These are phyloP conservation scores for Ganoderma sinense DNA, from an alignment of 1,284 basidiomycete species.

Conservation along the genomic window DNA sequence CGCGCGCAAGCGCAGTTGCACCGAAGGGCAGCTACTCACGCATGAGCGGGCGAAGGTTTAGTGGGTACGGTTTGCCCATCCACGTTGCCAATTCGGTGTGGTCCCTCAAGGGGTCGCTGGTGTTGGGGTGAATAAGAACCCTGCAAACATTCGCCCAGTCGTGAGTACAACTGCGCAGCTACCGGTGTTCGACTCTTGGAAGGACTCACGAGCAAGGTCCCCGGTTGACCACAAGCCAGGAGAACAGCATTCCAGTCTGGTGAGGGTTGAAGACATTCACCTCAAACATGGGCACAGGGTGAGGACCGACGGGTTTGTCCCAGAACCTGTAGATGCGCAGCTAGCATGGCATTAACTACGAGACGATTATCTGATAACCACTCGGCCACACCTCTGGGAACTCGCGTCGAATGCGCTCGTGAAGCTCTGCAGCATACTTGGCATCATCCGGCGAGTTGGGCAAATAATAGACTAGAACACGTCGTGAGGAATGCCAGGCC, in stretches of 20 bases:
- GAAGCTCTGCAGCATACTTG: constrained; percentile 63
- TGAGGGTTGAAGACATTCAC: constrained; percentile 72
- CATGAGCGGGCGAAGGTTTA: constrained; percentile 41
- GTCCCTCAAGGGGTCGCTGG: constrained; percentile 61
- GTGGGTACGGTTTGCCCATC: constrained; percentile 71
- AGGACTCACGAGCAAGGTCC: constrained; percentile 70
- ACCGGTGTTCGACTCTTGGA: too few relatives aligned
- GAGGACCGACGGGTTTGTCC: constrained; percentile 71
- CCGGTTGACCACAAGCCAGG: constrained; percentile 69
- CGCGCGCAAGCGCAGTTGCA: background rate
- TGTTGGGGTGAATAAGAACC: constrained; percentile 80
- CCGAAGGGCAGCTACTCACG: background rate
- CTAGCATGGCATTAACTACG: constrained; percentile 42
- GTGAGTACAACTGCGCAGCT: too few relatives aligned
- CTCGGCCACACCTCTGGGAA: constrained; percentile 68
- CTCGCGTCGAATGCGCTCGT: constrained; percentile 69
- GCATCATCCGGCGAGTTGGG: constrained; percentile 52
- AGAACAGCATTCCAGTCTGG: constrained; percentile 71
- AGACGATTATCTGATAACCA: background rate
- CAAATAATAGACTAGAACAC: constrained; percentile 67
- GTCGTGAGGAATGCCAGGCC: background rate
- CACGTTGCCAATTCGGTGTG: constrained; percentile 73
- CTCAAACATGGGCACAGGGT: constrained; percentile 76
- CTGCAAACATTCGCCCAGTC: constrained; percentile 41
- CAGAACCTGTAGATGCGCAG: constrained; percentile 69